These are phyloP conservation scores for Phytophthora chlamydospora DNA, from an alignment of 352 stramenopile species.

Conservation along the genomic window DNA sequence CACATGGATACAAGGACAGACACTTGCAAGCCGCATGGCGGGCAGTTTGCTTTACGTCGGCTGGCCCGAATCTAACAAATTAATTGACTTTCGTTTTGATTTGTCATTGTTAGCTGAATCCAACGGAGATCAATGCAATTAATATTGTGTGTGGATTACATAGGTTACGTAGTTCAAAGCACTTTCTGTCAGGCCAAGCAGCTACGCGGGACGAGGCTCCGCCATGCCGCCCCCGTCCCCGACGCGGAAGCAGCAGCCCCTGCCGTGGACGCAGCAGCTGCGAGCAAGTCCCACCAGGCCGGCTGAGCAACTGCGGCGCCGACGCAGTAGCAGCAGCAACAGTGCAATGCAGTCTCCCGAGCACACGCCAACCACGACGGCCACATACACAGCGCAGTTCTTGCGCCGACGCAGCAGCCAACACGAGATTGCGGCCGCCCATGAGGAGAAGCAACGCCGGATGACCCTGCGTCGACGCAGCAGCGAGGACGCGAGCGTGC, in stretches of 20 bases:
- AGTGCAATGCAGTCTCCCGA: conserved; percentile 2
- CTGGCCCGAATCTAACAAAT: not conserved
- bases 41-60: no score
- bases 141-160: conserved; percentile 4
- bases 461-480: conserved; percentile 4
- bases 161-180: no score
- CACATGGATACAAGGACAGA: no score
- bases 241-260: conserved; percentile 37
- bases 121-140: not conserved
- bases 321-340: conserved; percentile 4
- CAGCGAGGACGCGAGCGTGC: conserved; percentile 3
- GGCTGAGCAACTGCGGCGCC: conserved; percentile 11
- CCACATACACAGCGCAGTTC: conserved; percentile 26
- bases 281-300: conserved; percentile 11
- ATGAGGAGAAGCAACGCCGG: not conserved
- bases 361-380: conserved; percentile 3
- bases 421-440: not conserved
- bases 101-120: no score
- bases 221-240: conserved; percentile 24
- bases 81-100: not conserved
- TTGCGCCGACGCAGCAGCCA: conserved; percentile 10
- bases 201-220: conserved; percentile 23
- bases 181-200: not conserved
- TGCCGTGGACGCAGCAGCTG: conserved; percentile 27
- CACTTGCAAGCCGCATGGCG: no score